Evolutionary conservation across 2,329 filamentous ascomycete genomes (phyloP), one percentile per base, ranked within the genome.

Genomic region (Sclerotinia nivalis): DNA sequence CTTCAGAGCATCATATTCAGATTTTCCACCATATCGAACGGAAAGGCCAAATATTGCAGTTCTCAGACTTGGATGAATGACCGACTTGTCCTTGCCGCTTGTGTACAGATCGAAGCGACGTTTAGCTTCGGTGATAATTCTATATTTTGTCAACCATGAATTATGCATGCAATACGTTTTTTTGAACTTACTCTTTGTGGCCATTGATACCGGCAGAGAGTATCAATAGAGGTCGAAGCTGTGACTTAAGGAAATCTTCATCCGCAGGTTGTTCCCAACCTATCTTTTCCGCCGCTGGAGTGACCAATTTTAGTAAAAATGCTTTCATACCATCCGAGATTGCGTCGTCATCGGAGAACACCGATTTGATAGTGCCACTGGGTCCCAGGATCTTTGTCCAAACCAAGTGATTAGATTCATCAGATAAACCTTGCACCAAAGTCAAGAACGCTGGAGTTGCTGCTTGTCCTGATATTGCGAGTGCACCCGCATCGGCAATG

Each of bases 301-400:
- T 86, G 72, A 96, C 88, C 65, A 99, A 85, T 80, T 91, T 90
- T 34, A 96, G 84, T 2, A 89, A 88, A 78, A 97, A 97, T 66
- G 89, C 89, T 79, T 92, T 90, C 72, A 99, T 82, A 0, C 89
- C 93, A 65, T 87, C 84, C 76, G 89, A 88, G 72, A 96, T 87
- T 65, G 87, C 82, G 69, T 91, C 87, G 73, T 96, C 91, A 60
- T 91, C 89, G 31, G 89, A 87, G 78, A 98, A 98, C 67, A 97
- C 88, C n/a, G 91, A 91, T 79, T 93, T 93, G 71, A 97, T 86
- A 68, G 89, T 89, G 69, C 83, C 86, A 37, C 98, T 82, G 5
- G 92, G 92, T 73, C 90, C 89, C 10, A 96, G 84, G 45, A 97
- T 89, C 79, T 97, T 93, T 70, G 88, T 89, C 91, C 96, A 96